These are phyloP conservation scores for Microdochium nivale DNA, from an alignment of 2,329 filamentous ascomycete genomes.

Conservation along the genomic window DNA sequence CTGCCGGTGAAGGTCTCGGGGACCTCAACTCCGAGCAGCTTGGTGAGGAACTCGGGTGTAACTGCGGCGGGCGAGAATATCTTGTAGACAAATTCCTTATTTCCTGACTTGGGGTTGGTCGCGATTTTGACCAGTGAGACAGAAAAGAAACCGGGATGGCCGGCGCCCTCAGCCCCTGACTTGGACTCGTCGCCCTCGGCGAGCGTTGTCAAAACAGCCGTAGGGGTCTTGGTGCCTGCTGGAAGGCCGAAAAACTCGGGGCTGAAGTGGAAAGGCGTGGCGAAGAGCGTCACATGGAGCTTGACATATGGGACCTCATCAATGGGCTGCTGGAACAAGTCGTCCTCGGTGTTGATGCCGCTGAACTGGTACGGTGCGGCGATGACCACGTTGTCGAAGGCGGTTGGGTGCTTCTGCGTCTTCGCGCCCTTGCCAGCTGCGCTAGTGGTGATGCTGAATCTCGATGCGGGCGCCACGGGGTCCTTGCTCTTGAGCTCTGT, in stretches of 20 bases:
- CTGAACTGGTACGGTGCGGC: conserved; percentile 79
- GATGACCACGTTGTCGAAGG: conserved; percentile 74
- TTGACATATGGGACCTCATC: conserved; percentile 78
- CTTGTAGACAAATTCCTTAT: conserved; percentile 53
- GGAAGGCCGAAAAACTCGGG: conserved; percentile 63
- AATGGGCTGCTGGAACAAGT: conserved; percentile 61
- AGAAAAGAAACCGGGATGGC: conserved; percentile 74
- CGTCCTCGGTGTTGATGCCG: conserved; percentile 52
- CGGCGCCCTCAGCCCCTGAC: conserved; percentile 50
- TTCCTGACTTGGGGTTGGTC: conserved; percentile 47
- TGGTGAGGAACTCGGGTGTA: conserved; percentile 42
- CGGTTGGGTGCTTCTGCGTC: conserved; percentile 33
- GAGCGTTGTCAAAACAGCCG: conserved; percentile 76
- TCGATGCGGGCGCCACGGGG: conserved; percentile 27
- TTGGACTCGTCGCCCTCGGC: conserved; percentile 44
- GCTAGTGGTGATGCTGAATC: conserved; percentile 37
- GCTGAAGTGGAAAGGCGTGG: conserved; percentile 66
- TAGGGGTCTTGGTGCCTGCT: conserved; percentile 51
- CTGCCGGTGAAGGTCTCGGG: conserved; percentile 27
- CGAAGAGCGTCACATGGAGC: conserved; percentile 83
- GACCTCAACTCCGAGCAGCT: conserved; percentile 39
- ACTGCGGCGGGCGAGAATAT: conserved; percentile 52
- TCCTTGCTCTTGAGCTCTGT: conserved; percentile 34
- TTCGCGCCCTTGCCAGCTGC: conserved; percentile 10
- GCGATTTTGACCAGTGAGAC: conserved; percentile 64